Evolutionary conservation across 768 basidiomycete genomes (phyloP), one percentile per base, ranked within the genome.

Genomic region (Naematelia aurantialba): DNA sequence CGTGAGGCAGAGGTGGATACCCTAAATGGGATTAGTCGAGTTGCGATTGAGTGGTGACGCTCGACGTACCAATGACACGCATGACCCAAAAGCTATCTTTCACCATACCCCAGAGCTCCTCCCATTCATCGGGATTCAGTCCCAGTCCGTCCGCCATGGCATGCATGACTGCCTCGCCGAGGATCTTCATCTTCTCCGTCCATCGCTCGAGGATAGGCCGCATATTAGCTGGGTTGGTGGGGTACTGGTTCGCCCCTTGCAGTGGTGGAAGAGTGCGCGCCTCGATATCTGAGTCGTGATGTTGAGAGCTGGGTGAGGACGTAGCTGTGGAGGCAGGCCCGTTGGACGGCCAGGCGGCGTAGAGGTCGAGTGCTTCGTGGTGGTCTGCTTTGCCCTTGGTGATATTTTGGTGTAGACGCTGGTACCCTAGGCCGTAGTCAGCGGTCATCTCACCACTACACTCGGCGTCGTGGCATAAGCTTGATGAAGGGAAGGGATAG

Each of bases 201-300:
- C 91, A 94, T 4, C 65, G 68, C 58, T 88, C 84, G 65, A 87
- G 88, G 64, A 82, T 85, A 34, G 82, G 80, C 57, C 75, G 79
- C 69, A 92, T 91, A 0, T 72, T 76, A 0, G 78, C 75, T 24
- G 85, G 80, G 1, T 83, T 60, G 2, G 69, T 65, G 0, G 91
- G 91, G 87, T 89, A 94, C 60, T 89, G 90, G 70, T 94, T 96
- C 75, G 85, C 84, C 12, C 91, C 91, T 84, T 87, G 86, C 0
- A 93, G 76, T 0, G 85, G 83, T 53, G 83, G 84, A 8, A 83
- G 85, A 24, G 81, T 79, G 46, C 83, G 81, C 1, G 88, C 85
- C 34, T 45, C 19, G n/a, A n/a, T n/a, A n/a, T n/a, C 46, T 42
- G 29, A n/a, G 5, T 24, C 13, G 5, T 24, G 10, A 19, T 14